A percentile compares a stretch with the other conserved stretches of the same genome.
Evolutionary conservation across 192 early-diverging fungal species (phyloP).

Genomic region (Coemansia sp.): DNA sequence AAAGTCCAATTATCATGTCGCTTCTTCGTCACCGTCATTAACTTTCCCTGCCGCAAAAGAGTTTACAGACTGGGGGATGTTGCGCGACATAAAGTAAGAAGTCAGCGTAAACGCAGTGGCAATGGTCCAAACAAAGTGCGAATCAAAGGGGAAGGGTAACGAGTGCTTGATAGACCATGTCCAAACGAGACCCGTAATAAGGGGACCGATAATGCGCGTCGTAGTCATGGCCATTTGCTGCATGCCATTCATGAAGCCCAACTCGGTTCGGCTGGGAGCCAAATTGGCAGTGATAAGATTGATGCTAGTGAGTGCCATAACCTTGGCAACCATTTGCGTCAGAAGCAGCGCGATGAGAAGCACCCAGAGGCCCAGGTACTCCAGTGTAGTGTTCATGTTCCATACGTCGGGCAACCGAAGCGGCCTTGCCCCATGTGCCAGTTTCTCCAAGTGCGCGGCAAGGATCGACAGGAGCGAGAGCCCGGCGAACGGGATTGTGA

Average conservation of each 20-base stretch:
- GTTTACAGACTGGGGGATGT: slow-evolving; percentile 37
- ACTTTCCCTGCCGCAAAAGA: slow-evolving; percentile 25
- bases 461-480: slow-evolving; percentile 24
- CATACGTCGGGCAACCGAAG: background rate
- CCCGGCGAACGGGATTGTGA: slow-evolving; percentile 11
- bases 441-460: slow-evolving; percentile 9
- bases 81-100: slow-evolving; percentile 10
- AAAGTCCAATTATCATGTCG: too few relatives aligned
- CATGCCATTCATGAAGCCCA: slow-evolving; percentile 39
- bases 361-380: slow-evolving; percentile 16
- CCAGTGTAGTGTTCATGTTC: background rate
- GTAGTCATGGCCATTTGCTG: slow-evolving; percentile 36
- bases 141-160: slow-evolving; percentile 37
- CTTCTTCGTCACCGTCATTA: background rate
- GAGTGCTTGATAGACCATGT: slow-evolving; percentile 38
- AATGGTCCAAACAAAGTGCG: slow-evolving; percentile 43
- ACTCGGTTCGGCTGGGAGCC: slow-evolving; percentile 27
- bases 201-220: slow-evolving; percentile 28
- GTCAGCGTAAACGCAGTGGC: slow-evolving; percentile 9
- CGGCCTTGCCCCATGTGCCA: background rate
- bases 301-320: slow-evolving; percentile 35
- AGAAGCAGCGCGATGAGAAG: slow-evolving; percentile 16
- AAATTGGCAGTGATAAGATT: slow-evolving; percentile 44
- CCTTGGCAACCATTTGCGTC: slow-evolving; percentile 13
- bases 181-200: slow-evolving; percentile 28